A percentile compares a stretch with the other conserved stretches of the same genome.
Conservation (phyloP, 768 basidiomycete species). For the Trametes villosa region DNA sequence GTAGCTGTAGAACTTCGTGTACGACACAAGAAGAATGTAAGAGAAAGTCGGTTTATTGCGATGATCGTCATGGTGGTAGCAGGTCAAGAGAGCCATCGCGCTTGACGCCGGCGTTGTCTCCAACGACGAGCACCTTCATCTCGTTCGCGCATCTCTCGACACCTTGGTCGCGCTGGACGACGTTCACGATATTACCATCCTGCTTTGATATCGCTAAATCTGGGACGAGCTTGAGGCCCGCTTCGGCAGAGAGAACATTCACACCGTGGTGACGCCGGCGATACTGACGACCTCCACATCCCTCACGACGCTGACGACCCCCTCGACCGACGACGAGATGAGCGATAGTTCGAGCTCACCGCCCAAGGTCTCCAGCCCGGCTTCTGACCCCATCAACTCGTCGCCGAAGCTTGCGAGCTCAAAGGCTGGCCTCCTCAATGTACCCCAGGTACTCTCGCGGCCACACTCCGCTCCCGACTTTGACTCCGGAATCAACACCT, state of each 20-base stretch:
- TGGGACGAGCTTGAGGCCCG: neutral
- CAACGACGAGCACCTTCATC: neutral
- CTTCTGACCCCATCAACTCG: neutral
- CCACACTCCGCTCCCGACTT: conserved; percentile 47
- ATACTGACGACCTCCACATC: no score
- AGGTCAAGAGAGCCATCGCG: neutral
- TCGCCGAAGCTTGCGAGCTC: neutral
- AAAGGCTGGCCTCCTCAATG: conserved; percentile 6
- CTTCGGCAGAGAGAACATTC: neutral
- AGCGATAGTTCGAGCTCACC: no score
- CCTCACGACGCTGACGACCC: no score
- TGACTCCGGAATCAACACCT: conserved; percentile 79
- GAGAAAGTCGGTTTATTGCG: neutral
- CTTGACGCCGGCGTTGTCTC: neutral
- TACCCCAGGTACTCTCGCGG: conserved; percentile 22
- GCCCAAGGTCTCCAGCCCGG: neutral
- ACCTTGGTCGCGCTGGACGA: neutral
- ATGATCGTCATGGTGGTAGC: neutral
- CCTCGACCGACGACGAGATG: no score
- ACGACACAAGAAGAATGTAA: neutral
- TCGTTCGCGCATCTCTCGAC: neutral
- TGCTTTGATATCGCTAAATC: neutral
- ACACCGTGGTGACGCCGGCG: no score
- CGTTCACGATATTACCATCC: neutral
- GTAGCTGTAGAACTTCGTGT: neutral